A percentile compares a stretch with the other conserved stretches of the same genome.
Conservation (phyloP, 1,284 basidiomycete genomes). For the Sphagnurus paluster region DNA sequence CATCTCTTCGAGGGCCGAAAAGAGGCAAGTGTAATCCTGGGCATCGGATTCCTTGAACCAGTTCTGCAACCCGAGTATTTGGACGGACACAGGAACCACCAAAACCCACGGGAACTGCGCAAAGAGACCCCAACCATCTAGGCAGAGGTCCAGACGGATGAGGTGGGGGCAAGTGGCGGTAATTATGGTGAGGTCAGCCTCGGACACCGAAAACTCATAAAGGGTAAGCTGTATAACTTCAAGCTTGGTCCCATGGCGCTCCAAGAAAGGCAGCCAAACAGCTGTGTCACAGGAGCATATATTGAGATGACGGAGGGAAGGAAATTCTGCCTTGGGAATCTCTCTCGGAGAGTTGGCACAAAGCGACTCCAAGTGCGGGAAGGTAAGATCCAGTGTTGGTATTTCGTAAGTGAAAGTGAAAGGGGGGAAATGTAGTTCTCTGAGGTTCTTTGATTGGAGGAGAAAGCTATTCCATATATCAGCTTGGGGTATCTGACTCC, state of each 20-base stretch:
- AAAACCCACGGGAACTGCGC: background rate
- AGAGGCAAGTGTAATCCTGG: slow-evolving; percentile 5
- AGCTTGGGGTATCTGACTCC: background rate
- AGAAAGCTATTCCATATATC: slow-evolving; percentile 16
- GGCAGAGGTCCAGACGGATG: slow-evolving; percentile 15
- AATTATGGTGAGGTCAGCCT: background rate
- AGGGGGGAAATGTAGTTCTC: slow-evolving; percentile 10
- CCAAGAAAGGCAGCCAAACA: slow-evolving; percentile 10
- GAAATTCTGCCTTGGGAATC: slow-evolving; percentile 1
- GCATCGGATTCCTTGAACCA: slow-evolving; percentile 1
- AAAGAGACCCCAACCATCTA: background rate
- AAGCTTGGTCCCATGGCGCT: slow-evolving; percentile 16
- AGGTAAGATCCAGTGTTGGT: background rate
- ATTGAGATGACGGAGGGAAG: slow-evolving; percentile 19
- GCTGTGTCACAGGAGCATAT: background rate
- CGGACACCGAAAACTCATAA: background rate
- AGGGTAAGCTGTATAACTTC: slow-evolving; percentile 14
- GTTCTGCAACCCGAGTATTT: slow-evolving; percentile 15
- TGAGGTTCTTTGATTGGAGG: slow-evolving; percentile 9
- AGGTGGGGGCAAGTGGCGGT: slow-evolving; percentile 15
- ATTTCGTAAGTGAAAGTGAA: background rate
- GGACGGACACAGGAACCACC: slow-evolving; percentile 9
- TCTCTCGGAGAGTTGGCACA: background rate
- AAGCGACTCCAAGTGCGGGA: slow-evolving; percentile 9
- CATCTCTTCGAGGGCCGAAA: slow-evolving; percentile 4